These are phyloP conservation scores for Phialophora macrospora DNA, from an alignment of 2,329 filamentous ascomycete species.

Conservation along the genomic window DNA sequence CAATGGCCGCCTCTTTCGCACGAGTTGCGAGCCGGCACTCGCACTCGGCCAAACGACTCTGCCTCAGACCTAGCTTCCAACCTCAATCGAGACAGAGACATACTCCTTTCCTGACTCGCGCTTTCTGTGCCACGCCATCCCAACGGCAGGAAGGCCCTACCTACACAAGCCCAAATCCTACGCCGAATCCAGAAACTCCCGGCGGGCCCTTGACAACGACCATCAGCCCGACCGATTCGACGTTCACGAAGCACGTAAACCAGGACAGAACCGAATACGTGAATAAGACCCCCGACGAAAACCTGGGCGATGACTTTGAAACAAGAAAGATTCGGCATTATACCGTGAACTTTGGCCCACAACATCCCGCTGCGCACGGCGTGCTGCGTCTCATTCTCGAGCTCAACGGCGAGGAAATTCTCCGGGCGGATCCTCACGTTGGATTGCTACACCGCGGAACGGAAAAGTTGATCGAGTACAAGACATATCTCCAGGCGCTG, in stretches of 20 bases:
- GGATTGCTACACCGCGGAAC: slow-evolving; percentile 94
- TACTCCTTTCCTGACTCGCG: slow-evolving; percentile 49
- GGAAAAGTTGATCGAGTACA: slow-evolving; percentile 99
- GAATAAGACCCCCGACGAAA: slow-evolving; percentile 48
- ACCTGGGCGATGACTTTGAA: slow-evolving; percentile 55
- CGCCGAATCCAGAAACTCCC: slow-evolving; percentile 43
- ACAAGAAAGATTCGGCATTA: slow-evolving; percentile 95
- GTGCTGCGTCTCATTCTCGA: slow-evolving; percentile 97
- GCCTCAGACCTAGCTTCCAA: slow-evolving; percentile 57
- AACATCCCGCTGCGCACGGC: slow-evolving; percentile 97
- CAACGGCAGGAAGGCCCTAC: slow-evolving; percentile 54
- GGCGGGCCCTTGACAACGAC: slow-evolving; percentile 51
- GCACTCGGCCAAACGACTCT: slow-evolving; percentile 64
- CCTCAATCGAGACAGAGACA: slow-evolving; percentile 25
- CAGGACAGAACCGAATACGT: slow-evolving; percentile 46
- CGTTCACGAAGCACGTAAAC: slow-evolving; percentile 54
- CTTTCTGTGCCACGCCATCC: slow-evolving; percentile 61
- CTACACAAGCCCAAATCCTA: slow-evolving; percentile 40
- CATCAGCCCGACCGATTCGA: slow-evolving; percentile 63
- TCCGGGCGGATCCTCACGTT: slow-evolving; percentile 95
- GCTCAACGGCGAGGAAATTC: slow-evolving; percentile 95
- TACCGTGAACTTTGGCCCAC: slow-evolving; percentile 98
- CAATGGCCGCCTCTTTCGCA: slow-evolving; percentile 66
- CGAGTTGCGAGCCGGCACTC: slow-evolving; percentile 57
- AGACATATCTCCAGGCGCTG: slow-evolving; percentile 96